Conservation (phyloP, 805 yeast genomes). For the Dipodascus geniculatus region DNA sequence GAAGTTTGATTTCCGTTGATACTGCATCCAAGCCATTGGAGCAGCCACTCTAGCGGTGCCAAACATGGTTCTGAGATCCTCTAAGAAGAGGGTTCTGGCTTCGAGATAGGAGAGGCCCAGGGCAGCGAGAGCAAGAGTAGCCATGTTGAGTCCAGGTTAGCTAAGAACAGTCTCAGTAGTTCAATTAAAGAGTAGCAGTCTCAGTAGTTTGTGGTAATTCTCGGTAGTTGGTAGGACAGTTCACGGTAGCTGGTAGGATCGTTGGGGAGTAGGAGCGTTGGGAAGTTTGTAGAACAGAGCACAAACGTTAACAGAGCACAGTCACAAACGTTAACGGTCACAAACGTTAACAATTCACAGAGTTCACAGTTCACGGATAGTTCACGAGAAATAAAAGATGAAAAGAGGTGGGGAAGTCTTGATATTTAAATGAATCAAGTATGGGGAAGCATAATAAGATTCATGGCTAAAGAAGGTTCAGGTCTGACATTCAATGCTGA, state of each 20-base stretch:
- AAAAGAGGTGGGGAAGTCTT: not conserved
- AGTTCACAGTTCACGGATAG: not conserved
- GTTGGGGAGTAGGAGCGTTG: too few relatives aligned
- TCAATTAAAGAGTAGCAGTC: too few relatives aligned
- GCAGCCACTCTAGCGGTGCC: slow-evolving; percentile 26
- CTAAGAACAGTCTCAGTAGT: too few relatives aligned
- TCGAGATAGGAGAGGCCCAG: slow-evolving; percentile 34
- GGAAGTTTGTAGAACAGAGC: too few relatives aligned
- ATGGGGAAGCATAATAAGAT: too few relatives aligned
- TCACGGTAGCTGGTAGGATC: too few relatives aligned
- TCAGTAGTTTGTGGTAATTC: too few relatives aligned
- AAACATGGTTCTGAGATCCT: slow-evolving; percentile 43
- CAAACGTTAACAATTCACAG: too few relatives aligned
- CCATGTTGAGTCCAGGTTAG: too few relatives aligned
- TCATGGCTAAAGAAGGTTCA: not conserved
- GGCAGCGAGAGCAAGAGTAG: not conserved
- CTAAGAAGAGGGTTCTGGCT: slow-evolving; percentile 34
- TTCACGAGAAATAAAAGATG: not conserved
- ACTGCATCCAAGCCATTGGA: slow-evolving; percentile 31
- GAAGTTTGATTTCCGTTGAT: slow-evolving; percentile 34
- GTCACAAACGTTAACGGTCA: too few relatives aligned
- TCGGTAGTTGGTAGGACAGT: too few relatives aligned
- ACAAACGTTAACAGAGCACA: too few relatives aligned
- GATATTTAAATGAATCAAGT: not conserved
- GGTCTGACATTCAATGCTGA: not conserved